Percentiles rank a stretch among this genome's conserved stretches.
Evolutionary conservation across 2,329 filamentous ascomycete species (phyloP).

Genomic region (Aurifilum marmelostoma): DNA sequence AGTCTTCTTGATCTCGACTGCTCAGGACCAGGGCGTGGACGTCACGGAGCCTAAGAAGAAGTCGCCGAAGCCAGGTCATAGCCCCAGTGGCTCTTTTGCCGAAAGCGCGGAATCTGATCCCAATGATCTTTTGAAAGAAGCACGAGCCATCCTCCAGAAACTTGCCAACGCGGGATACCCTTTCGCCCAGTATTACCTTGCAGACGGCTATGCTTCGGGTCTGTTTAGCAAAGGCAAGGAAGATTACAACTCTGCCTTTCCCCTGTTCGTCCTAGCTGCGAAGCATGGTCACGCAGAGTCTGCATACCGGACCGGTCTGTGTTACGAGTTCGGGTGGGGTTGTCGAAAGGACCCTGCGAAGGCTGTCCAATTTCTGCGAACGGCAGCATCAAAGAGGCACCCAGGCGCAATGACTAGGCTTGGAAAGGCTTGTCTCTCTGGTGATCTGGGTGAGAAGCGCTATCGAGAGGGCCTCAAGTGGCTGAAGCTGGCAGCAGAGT

Average conservation of each 20-base stretch:
- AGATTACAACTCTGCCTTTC: slow-evolving; percentile 89
- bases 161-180: slow-evolving; percentile 88
- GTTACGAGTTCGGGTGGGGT: slow-evolving; percentile 98
- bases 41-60: slow-evolving; percentile 50
- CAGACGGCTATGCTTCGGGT: slow-evolving; percentile 90
- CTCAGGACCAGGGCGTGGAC: slow-evolving; percentile 73
- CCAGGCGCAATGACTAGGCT: slow-evolving; percentile 93
- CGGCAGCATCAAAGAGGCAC: slow-evolving; percentile 89
- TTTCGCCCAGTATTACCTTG: slow-evolving; percentile 97
- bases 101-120: slow-evolving; percentile 56
- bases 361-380: slow-evolving; percentile 90
- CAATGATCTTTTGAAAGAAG: slow-evolving; percentile 78
- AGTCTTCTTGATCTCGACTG: slow-evolving; percentile 87
- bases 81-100: slow-evolving; percentile 50
- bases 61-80: slow-evolving; percentile 50
- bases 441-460: slow-evolving; percentile 83
- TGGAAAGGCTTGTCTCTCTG: slow-evolving; percentile 85
- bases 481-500: slow-evolving; percentile 90
- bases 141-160: slow-evolving; percentile 84
- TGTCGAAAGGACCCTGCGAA: slow-evolving; percentile 87
- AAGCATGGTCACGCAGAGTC: slow-evolving; percentile 98
- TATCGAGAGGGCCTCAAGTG: slow-evolving; percentile 94
- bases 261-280: slow-evolving; percentile 87
- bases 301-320: slow-evolving; percentile 87
- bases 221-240: slow-evolving; percentile 94